Evolutionary conservation across 441 rosid genomes (phyloP).

Genomic region (Gossypium davidsonii): DNA sequence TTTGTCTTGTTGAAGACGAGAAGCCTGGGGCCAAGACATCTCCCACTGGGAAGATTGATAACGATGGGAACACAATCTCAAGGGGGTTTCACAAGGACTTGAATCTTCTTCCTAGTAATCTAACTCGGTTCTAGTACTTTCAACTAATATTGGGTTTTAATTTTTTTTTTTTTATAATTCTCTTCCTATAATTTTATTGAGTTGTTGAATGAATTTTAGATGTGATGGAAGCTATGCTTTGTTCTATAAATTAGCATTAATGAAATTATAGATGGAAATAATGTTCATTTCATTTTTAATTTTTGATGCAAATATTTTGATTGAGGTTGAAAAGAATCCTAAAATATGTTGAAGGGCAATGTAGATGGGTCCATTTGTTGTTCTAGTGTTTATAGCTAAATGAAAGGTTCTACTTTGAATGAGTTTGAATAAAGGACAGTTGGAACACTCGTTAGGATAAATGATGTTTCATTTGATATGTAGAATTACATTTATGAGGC

Average conservation of each 20-base stretch:
- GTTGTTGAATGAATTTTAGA: neutral
- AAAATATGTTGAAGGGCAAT: slow-evolving; percentile 18
- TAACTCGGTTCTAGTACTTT: slow-evolving; percentile 6
- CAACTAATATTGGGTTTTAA: neutral
- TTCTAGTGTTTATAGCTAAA: slow-evolving; percentile 6
- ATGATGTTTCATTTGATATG: slow-evolving; percentile 6
- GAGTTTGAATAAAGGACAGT: neutral
- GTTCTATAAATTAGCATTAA: slow-evolving; percentile 4
- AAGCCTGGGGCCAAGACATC: slow-evolving; percentile 40
- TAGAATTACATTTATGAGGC: neutral
- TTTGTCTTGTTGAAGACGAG: slow-evolving; percentile 58
- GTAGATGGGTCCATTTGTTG: slow-evolving; percentile 13
- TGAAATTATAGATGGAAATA: neutral
- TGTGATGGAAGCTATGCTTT: neutral
- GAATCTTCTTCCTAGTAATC: slow-evolving; percentile 77
- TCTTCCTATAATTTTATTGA: neutral
- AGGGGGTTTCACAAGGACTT: slow-evolving; percentile 55
- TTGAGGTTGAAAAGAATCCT: slow-evolving; percentile 7
- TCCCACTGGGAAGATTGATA: slow-evolving; percentile 29
- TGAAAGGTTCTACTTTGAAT: neutral
- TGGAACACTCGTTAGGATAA: neutral
- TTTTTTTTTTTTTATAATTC: neutral
- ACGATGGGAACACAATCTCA: slow-evolving; percentile 29
- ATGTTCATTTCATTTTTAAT: neutral
- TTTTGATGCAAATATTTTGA: neutral